Base-by-base conservation (phyloP, 2,329 filamentous ascomycete genomes). In the Juglanconis juglandina region DNA sequence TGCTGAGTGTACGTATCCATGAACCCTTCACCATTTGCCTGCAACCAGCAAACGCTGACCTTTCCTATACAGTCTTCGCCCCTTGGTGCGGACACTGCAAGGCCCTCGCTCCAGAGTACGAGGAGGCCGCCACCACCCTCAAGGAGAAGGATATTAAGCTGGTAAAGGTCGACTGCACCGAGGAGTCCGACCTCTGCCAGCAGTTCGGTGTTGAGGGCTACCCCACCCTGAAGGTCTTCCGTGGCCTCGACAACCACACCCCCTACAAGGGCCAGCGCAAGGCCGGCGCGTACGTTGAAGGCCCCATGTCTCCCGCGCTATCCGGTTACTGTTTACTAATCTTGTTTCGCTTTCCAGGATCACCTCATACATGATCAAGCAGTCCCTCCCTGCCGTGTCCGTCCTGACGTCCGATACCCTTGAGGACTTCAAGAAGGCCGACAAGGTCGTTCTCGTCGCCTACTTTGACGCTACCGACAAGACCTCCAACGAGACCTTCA, bases 71-170 rank as follows among this genome's bases (percentile, higher is more conserved):
- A 92, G 89, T 97, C 87, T 97, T 91, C 76, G 94, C 94, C 68
- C 93, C 94, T 69, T 96, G 94, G 93, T 96, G 91, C 70, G 94
- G 93, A 67, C 94, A 98, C 85, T 98, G 94, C 90, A 98, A 99
- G 84, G 94, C 94, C 63, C 91, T 99, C 67, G 95, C 90, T 64
- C 90, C 91, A 73, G 91, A 95, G 79, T 96, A 95, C 77, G 91
- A 96, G 80, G 87, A 91, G 75, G 91, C 91, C 56, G 91, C 91
- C 54, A 93, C 90, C 35, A 83, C 86, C 37, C 82, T 96, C 66
- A 94, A 93, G 84, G 90, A 92, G 78, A 95, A 94, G 87, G 84
- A 90, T 75, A 94, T 95, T 77, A 85, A 84, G 72, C 83, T 96
- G 59, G 89, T 84, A 77, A 95, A 96, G 87, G 79, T 96, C 69